A percentile compares a stretch with the other conserved stretches of the same genome.
Conservation (phyloP, 2,329 filamentous ascomycete genomes). For the Aspergillus eucalypticola region DNA sequence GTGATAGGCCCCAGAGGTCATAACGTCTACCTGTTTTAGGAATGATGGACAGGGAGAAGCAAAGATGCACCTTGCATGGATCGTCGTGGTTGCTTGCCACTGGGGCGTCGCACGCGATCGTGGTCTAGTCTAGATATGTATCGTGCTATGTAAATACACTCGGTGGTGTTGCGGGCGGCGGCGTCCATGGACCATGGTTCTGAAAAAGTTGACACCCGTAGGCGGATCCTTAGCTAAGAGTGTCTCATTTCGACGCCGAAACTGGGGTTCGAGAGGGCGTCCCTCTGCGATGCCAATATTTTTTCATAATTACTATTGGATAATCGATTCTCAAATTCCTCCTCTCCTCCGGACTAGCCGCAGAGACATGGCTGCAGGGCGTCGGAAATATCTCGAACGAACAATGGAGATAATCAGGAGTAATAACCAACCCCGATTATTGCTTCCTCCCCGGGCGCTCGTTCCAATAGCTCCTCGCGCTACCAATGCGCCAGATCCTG, state of each 20-base stretch:
- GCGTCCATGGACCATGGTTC: neutral
- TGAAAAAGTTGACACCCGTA: neutral
- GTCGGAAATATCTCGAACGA: neutral
- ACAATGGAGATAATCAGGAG: neutral
- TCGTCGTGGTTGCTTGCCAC: neutral
- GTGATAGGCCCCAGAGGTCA: conserved; percentile 4
- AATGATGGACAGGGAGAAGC: conserved; percentile 4
- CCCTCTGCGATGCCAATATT: neutral
- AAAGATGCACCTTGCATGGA: neutral
- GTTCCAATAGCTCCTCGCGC: neutral
- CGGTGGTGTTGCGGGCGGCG: neutral
- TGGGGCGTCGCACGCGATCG: neutral
- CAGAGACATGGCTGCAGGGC: neutral
- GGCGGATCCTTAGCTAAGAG: neutral
- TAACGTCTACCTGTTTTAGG: conserved; percentile 1
- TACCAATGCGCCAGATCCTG: neutral
- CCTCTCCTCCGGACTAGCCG: neutral
- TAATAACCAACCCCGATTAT: neutral
- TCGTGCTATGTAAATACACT: neutral
- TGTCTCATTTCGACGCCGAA: neutral
- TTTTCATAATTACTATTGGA: neutral
- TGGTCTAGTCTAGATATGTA: neutral
- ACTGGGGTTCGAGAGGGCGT: neutral
- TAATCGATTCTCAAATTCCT: neutral
- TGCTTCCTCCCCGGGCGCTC: neutral